Evolutionary conservation across 2,329 filamentous ascomycete species (phyloP).

Genomic region (Curvularia hawaiiensis): DNA sequence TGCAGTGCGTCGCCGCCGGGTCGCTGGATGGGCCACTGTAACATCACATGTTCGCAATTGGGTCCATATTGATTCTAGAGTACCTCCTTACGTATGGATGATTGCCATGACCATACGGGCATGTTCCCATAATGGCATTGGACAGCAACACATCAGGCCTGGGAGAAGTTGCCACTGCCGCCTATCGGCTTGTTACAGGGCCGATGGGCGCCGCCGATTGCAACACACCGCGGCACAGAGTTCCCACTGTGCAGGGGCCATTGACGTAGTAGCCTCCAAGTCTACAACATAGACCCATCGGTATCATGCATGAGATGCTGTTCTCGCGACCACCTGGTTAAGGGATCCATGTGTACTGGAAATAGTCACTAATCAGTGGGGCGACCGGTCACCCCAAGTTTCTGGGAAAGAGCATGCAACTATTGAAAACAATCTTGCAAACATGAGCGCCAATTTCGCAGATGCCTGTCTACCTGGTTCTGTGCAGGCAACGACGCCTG

Average conservation of each 20-base stretch:
- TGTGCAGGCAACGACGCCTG: conserved; percentile 3
- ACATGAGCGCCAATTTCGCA: neutral
- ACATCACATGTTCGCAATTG: conserved; percentile 13
- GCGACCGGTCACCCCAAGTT: conserved; percentile 5
- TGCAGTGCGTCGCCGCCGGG: conserved; percentile 11
- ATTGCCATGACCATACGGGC: conserved; percentile 9
- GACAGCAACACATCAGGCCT: conserved; percentile 3
- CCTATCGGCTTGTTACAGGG: neutral
- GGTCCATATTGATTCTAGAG: conserved; percentile 8
- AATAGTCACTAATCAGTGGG: conserved; percentile 10
- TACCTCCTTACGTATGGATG: conserved; percentile 4
- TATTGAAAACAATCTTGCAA: neutral
- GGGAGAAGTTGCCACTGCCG: conserved; percentile 5
- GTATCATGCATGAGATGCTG: neutral
- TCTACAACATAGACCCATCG: conserved; percentile 11
- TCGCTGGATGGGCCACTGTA: conserved; percentile 12
- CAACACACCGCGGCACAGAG: conserved; percentile 18
- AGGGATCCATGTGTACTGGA: conserved; percentile 8
- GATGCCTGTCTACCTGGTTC: conserved; percentile 7
- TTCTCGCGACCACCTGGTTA: conserved; percentile 3
- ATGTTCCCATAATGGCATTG: conserved; percentile 14
- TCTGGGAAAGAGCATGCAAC: conserved; percentile 4
- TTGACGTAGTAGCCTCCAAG: conserved; percentile 3
- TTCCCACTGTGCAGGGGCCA: conserved; percentile 11
- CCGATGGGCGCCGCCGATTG: neutral